Conservation (phyloP, 768 basidiomycete genomes). For the Kwoniella heveanensis region DNA sequence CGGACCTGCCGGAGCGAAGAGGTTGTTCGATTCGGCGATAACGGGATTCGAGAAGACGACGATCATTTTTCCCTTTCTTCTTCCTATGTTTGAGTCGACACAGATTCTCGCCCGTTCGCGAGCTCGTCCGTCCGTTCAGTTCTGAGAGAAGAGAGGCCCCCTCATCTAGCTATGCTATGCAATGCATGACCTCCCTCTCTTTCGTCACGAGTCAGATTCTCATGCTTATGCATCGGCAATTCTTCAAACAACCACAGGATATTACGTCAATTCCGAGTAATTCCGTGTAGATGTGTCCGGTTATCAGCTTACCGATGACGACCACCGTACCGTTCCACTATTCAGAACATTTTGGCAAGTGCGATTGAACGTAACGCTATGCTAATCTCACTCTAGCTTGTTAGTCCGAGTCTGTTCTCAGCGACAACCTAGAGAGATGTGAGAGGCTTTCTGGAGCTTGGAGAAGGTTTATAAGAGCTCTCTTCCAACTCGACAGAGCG, state of each 20-base stretch:
- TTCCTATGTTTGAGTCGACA: too few species aligned
- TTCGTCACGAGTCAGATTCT: too few species aligned
- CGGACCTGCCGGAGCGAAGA: background rate
- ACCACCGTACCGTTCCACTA: constrained; percentile 3
- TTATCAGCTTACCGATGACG: constrained; percentile 12
- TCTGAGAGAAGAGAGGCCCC: too few species aligned
- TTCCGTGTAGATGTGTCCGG: constrained; percentile 4
- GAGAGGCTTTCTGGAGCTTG: background rate
- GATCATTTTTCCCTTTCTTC: too few species aligned
- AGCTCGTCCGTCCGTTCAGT: too few species aligned
- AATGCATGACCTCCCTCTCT: too few species aligned
- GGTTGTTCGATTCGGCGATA: background rate
- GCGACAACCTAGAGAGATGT: background rate
- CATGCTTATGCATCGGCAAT: too few species aligned
- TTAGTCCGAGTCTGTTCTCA: background rate
- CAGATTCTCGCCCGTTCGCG: too few species aligned
- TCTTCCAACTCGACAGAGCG: background rate
- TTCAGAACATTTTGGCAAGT: background rate
- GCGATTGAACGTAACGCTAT: background rate
- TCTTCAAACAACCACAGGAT: too few species aligned
- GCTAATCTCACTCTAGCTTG: background rate
- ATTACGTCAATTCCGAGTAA: constrained; percentile 17
- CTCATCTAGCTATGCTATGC: too few species aligned
- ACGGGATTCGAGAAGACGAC: background rate
- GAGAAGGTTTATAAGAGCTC: constrained; percentile 1